Base-by-base conservation (phyloP, 441 rosid genomes). In the Aquilaria agallochum region DNA sequence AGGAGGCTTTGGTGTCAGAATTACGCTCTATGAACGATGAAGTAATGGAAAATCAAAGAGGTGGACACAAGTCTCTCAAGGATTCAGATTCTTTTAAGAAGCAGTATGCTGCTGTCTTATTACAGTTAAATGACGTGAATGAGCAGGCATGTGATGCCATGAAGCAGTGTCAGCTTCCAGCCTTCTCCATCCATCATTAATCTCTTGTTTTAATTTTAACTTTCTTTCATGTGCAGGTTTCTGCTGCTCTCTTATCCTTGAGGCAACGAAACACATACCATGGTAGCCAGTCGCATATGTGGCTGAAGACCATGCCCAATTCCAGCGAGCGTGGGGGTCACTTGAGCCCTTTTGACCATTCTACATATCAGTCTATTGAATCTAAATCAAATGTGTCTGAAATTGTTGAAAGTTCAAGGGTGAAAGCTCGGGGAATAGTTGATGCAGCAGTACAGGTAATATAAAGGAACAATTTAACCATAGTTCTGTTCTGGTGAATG, bases 221-320 rank as follows among this genome's bases (percentile, higher is more conserved):
- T 12, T 44, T n/a, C 55, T 48, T 64, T 53, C 57, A 12, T 50
- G 14, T 77, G 59, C 54, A 83, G 89, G 89, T 83, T 76, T 79
- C 86, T 49, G 68, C 73, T 67, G 84, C 89, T 59, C 74, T 80
- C 36, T 76, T 75, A 64, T 67, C 76, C 60, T 79, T 81, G 75
- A 80, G 89, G 74, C 84, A 74, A 61, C 77, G 86, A 11, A 83
- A 83, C 67, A 76, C 89, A 30, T 83, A 83, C 73, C 82, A 79
- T 64, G 84, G 74, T 69, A 67, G 64, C 71, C 56, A 60, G 50
- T 68, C 74, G 31, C 58, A 58, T 68, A 52, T 46, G 54, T 63
- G 65, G 72, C 48, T 53, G 59, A 74, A 59, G 56, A 53, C 47
- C 55, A 34, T 56, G 68, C 65, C 64, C 56, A 62, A 58, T 56